phyloP scores from a whole-genome alignment of 2,329 filamentous ascomycete genomes.

The Fusarium sublunatum region DNA sequence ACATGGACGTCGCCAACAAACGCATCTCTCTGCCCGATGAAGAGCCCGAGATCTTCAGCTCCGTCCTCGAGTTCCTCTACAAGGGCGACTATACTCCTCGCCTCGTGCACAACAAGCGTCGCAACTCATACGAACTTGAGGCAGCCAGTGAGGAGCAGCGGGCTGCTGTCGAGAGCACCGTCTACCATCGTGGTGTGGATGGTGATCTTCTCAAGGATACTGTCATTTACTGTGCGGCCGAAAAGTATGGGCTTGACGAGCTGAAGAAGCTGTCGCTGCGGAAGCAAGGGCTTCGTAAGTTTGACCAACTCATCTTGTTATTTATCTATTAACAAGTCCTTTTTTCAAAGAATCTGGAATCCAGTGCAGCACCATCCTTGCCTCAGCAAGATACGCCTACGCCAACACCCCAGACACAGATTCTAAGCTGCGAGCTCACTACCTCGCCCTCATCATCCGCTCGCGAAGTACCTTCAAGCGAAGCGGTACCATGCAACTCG shows the following conservation, averaged over 20 bases:
- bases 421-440: conserved; percentile 91
- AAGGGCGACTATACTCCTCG: conserved; percentile 93
- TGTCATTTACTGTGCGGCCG: conserved; percentile 88
- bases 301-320: neutral
- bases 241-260: conserved; percentile 84
- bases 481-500: conserved; percentile 93
- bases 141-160: conserved; percentile 61
- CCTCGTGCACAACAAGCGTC: conserved; percentile 82
- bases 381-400: conserved; percentile 90
- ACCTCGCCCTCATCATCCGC: conserved; percentile 90
- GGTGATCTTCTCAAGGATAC: conserved; percentile 86
- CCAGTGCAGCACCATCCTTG: conserved; percentile 84
- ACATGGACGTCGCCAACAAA: conserved; percentile 60
- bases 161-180: conserved; percentile 68
- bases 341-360: conserved; percentile 73
- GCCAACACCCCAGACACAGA: conserved; percentile 88
- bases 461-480: conserved; percentile 89
- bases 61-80: conserved; percentile 90
- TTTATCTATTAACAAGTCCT: conserved; percentile 7
- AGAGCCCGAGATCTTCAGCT: conserved; percentile 90
- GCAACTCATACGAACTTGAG: conserved; percentile 86
- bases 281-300: conserved; percentile 86
- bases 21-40: conserved; percentile 85
- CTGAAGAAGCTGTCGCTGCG: conserved; percentile 85
- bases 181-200: conserved; percentile 74